Conservation (phyloP, 1,284 basidiomycete genomes). For the Retiboletus flavoniger region DNA sequence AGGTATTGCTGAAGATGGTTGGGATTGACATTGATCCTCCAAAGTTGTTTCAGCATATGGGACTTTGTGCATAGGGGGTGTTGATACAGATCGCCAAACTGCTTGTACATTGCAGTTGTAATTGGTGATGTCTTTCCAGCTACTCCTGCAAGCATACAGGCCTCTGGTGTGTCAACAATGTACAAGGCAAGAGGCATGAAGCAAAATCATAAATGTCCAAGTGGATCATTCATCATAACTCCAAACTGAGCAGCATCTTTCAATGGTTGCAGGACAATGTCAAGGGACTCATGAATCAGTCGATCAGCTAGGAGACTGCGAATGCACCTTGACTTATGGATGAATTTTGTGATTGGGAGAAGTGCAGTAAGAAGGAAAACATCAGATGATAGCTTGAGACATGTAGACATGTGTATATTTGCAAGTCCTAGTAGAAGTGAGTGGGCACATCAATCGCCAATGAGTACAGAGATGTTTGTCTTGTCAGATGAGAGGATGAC, state of each 20-base stretch:
- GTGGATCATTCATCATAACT: not conserved
- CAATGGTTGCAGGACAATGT: too few relatives aligned
- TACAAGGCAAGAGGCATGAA: not conserved
- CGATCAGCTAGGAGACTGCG: too few relatives aligned
- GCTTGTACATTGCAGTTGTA: not conserved
- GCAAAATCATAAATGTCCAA: not conserved
- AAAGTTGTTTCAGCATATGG: not conserved
- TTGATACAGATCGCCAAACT: too few relatives aligned
- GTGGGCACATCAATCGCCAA: not conserved
- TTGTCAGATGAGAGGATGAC: not conserved
- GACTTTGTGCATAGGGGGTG: not conserved
- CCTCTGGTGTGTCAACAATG: not conserved
- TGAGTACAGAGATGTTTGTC: not conserved
- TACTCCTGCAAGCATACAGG: not conserved
- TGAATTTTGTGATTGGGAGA: too few relatives aligned
- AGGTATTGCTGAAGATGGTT: not conserved
- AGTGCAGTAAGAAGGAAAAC: not conserved
- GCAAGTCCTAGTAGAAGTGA: not conserved
- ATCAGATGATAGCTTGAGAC: not conserved
- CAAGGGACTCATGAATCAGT: too few relatives aligned
- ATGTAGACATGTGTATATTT: not conserved
- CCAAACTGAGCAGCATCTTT: not conserved
- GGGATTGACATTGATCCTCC: not conserved
- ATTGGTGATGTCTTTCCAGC: not conserved
- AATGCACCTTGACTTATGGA: too few relatives aligned